A percentile compares a stretch with the other conserved stretches of the same genome.
Evolutionary conservation across 768 basidiomycete species (phyloP).

Genomic region (Tulasnella calospora): DNA sequence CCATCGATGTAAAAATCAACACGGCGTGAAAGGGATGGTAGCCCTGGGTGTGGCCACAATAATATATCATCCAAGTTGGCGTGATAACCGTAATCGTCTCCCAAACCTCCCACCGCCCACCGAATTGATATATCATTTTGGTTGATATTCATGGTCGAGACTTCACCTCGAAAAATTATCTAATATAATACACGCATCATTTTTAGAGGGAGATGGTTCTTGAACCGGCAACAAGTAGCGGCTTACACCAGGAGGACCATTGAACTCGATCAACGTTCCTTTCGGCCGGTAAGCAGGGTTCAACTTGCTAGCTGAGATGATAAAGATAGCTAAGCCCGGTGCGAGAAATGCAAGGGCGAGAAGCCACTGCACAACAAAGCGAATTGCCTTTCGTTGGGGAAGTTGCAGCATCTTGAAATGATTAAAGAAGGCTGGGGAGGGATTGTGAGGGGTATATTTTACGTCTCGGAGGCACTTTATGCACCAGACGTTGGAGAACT

Average conservation of each 20-base stretch:
- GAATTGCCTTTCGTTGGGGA: neutral
- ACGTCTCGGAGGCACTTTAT: neutral
- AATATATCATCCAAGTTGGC: neutral
- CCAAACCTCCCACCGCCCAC: neutral
- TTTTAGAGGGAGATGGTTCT: neutral
- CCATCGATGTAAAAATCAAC: neutral
- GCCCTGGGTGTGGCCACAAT: neutral
- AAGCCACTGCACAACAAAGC: neutral
- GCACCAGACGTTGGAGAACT: neutral
- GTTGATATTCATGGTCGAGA: neutral
- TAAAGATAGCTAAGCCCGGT: neutral
- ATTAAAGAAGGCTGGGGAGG: neutral
- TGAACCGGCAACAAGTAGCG: neutral
- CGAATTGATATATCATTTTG: neutral
- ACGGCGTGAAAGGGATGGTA: neutral
- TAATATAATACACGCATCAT: neutral
- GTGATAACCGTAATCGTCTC: neutral
- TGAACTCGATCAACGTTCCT: neutral
- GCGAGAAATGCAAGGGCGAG: neutral
- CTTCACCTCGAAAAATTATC: neutral
- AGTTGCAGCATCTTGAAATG: neutral
- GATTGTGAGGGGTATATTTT: neutral
- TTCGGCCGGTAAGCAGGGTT: neutral
- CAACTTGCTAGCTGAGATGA: neutral
- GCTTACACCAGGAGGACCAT: neutral